Percentiles rank a stretch among this genome's conserved stretches.
Evolutionary conservation across 163 green algal species (phyloP).

Genomic region (Scenedesmus sp.): DNA sequence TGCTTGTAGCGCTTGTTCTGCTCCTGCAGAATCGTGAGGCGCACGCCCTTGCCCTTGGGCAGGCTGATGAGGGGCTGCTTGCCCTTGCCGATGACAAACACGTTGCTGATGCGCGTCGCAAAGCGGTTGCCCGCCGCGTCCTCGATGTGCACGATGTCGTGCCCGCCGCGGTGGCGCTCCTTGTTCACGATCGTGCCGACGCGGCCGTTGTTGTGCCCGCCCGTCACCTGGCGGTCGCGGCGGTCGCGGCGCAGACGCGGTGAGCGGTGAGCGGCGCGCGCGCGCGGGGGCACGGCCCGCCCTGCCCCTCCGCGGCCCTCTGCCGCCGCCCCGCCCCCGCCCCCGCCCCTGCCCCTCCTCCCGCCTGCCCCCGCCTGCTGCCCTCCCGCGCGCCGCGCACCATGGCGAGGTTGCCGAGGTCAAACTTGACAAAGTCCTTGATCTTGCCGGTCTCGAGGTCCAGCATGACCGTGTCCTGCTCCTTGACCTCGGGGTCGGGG

Average conservation of each 20-base stretch:
- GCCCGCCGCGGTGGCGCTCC: constrained; percentile 90
- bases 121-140: constrained; percentile 93
- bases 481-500: constrained; percentile 94
- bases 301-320: no score
- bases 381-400: no score
- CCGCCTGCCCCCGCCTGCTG: no score
- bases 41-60: constrained; percentile 99
- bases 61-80: constrained; percentile 96
- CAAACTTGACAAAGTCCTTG: constrained; percentile 98
- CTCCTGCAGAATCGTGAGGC: constrained; percentile 96
- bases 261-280: no score
- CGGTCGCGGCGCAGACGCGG: no score
- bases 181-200: constrained; percentile 93
- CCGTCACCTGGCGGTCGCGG: no score
- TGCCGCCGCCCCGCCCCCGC: no score
- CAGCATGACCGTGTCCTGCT: constrained; percentile 97
- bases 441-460: constrained; percentile 99
- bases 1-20: constrained; percentile 78
- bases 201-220: constrained; percentile 95
- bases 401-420: constrained; percentile 96
- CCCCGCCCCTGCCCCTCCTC: no score
- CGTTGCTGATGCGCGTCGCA: constrained; percentile 92
- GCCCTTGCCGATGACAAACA: constrained; percentile 99
- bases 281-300: no score
- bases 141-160: constrained; percentile 97